Evolutionary conservation across 805 yeast genomes (phyloP), one percentile per base, ranked within the genome.

Genomic region (Cyberlindnera saturnus): DNA sequence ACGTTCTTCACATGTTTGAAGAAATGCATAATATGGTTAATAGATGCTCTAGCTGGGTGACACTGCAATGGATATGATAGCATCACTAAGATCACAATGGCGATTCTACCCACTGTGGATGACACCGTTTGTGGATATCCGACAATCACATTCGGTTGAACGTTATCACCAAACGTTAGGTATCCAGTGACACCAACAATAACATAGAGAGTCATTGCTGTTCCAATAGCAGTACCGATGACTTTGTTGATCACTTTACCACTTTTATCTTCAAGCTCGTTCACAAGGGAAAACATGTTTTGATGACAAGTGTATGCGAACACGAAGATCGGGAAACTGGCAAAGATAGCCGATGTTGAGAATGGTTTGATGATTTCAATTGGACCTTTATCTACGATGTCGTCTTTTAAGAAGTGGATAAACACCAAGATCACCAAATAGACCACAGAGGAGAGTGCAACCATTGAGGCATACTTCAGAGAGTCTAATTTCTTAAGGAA

Each of bases 251-350:
- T 67, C 30, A 65, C 67, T 6, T 57, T 46, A n/a, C 75, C 64
- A 0, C 83, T 66, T 47, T 73, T 74, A 51, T 79, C 79, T 28
- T 62, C 64, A 26, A 90, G 73, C 65, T 91, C 98, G 56, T 90
- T 91, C 42, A 89, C 76, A 43, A 90, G 77, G 1, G 96, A 79
- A 56, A 87, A 88, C 88, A 87, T 87, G 65, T 91, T 91, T 62
- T 91, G 97, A 59, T 91, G 97, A 56, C 97, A 93, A 0, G 98
- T 91, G 64, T 81, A 91, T 0, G 96, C 96, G 69, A 91, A 90
- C 13, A 91, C 91, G 52, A 89, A 81, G 49, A 90, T 85, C n/a
- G 97, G 95, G 60, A 90, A 79, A 10, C 93, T 79, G 19, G 84
- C 73, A 16, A 90, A 70, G n/a, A 79, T 66, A 4, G 74, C 61